Evolutionary conservation across 768 basidiomycete species (phyloP).

Genomic region (Galerina sulciceps): DNA sequence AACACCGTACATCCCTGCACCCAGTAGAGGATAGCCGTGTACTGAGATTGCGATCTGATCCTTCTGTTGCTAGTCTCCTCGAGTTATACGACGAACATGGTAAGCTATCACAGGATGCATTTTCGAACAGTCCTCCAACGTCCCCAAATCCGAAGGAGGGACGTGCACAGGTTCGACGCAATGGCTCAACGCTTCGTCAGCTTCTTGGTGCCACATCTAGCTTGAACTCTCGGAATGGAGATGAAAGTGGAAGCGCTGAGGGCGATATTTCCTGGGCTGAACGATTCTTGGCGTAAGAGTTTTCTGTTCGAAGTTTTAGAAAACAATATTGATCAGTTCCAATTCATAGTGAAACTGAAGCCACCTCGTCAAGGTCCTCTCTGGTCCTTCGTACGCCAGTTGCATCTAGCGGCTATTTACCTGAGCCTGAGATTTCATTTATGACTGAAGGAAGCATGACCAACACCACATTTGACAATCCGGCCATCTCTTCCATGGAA

Average conservation of each 20-base stretch:
- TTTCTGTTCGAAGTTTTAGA: neutral
- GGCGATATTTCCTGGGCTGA: conserved; percentile 90
- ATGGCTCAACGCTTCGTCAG: conserved; percentile 76
- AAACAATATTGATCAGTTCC: neutral
- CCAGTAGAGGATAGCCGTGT: conserved; percentile 54
- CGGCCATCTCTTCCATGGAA: conserved; percentile 73
- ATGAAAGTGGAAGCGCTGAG: conserved; percentile 49
- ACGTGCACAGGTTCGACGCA: conserved; percentile 58
- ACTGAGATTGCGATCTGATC: conserved; percentile 68
- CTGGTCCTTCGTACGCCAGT: conserved; percentile 57
- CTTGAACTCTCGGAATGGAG: conserved; percentile 27
- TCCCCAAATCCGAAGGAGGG: conserved; percentile 36
- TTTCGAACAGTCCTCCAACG: conserved; percentile 58
- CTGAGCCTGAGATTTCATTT: conserved; percentile 43
- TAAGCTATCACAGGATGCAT: conserved; percentile 59
- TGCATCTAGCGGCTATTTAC: conserved; percentile 34
- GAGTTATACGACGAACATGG: conserved; percentile 78
- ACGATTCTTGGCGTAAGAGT: conserved; percentile 64
- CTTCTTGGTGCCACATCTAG: conserved; percentile 61
- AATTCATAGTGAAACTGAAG: conserved; percentile 46
- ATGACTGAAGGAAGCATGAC: conserved; percentile 52
- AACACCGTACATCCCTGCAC: conserved; percentile 34
- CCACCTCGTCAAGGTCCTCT: conserved; percentile 42
- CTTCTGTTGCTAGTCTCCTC: conserved; percentile 77
- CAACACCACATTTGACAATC: conserved; percentile 43